Evolutionary conservation across 345 rosid species (phyloP), one percentile per base, ranked within the genome.

Genomic region (Eucalyptus polyanthemos): DNA sequence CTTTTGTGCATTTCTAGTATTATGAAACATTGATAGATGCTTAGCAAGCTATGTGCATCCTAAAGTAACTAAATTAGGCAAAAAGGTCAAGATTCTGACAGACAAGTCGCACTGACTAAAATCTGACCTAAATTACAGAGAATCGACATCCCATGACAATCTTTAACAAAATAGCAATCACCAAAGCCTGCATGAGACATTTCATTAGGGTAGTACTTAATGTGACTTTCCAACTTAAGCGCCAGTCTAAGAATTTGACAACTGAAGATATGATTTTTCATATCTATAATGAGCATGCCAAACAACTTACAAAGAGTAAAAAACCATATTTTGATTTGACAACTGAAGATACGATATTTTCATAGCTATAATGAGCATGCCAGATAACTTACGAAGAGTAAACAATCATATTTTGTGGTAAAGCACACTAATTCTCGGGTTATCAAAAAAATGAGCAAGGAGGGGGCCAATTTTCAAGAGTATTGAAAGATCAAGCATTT

Each of bases 161-260:
- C 95, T 95, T 98, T 88, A 98, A 91, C 91, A 98, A 93, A 90
- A 96, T 91, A 92, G 97, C 99, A 89, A 97, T 98, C 88, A 98
- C 99, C 93, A 96, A 92, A 91, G 96, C 99, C 96, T 94, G 95
- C 90, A 92, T 24, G 50, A 89, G 37, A 51, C 53, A 80, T 47
- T 85, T 34, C 24, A 69, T 69, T 14, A 17, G 80, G 24, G 37
- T 69, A 69, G 25, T 17, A 69, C 7, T 34, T 4, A 34, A 69
- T 19, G 44, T 34, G 44, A 34, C 80, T 69, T 34, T 5, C 80
- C 80, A 69, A 4, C 44, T 34, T 17, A 34, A 34, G 5, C 4
- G 19, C 24, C 44, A 69, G 24, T 69, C 80, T 34, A 34, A 69
- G 42, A 34, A 69, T 34, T 34, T 34, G 44, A 69, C 21, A 40